Base-by-base conservation (phyloP, 345 rosid species). In the Citrus maxima region DNA sequence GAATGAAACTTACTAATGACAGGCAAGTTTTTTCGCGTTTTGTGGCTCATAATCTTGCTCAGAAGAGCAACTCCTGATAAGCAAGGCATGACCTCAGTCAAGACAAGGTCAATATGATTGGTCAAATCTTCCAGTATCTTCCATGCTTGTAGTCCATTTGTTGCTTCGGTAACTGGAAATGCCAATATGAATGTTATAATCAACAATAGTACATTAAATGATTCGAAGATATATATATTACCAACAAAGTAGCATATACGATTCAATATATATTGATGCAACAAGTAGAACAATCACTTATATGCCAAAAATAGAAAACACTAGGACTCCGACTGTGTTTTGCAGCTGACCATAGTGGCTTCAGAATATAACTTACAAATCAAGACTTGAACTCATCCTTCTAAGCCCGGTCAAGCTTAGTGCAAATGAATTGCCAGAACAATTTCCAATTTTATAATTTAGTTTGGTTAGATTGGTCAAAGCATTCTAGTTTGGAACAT, bases 81-180 rank as follows among this genome's bases (percentile, higher is more conserved):
- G 74, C 68, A 73, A 35, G 93, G 95, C 89, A 84, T 79, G 38
- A 70, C 92, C 86, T 89, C 95, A 55, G 92, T 85, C 77, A 91
- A 81, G 63, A 91, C 82, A 73, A 91, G 82, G 77, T 91, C 90
- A 70, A 89, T 79, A 54, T 82, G 89, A 85, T 82, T 85, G 64
- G 86, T 80, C 71, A 84, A 61, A 81, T 89, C 90, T 80, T 83
- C 87, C 75, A 89, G 67, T 58, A 82, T 79, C 80, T 84, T 87
- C 93, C 93, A 91, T 25, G 95, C 95, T 82, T 91, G 92, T 22
- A 88, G 18, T 60, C 90, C 93, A 81, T 88, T 82, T 78, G 87
- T 81, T n/a, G 77, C 91, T 58, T 85, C 86, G 7, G 67, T 73
- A 77, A 90, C 95, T 91, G 82, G 61, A 24, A 77, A 75, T 67